Percentiles rank a stretch among this genome's conserved stretches.
Evolutionary conservation across 1,284 basidiomycete species (phyloP).

Genomic region (Veloporphyrellus conicus): DNA sequence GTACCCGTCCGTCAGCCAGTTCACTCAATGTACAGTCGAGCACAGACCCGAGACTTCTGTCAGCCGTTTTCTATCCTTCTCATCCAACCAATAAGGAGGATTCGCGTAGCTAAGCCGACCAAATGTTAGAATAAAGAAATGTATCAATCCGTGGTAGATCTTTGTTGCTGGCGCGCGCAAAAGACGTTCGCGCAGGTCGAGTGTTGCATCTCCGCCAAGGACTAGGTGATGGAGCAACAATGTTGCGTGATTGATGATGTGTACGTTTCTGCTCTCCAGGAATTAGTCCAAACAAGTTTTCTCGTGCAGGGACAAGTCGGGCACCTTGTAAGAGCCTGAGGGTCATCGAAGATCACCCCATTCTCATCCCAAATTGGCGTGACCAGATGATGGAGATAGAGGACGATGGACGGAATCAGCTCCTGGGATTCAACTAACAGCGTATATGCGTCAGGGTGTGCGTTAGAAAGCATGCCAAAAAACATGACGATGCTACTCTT

Average conservation of each 20-base stretch:
- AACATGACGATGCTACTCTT: conserved; percentile 52
- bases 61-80: conserved; percentile 42
- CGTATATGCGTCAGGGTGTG: conserved; percentile 47
- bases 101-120: conserved; percentile 72
- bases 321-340: conserved; percentile 40
- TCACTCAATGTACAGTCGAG: conserved; percentile 2
- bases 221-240: conserved; percentile 60
- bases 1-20: conserved; percentile 16
- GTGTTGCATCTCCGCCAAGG: conserved; percentile 41
- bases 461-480: conserved; percentile 52
- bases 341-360: conserved; percentile 40
- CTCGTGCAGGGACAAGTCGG: not conserved
- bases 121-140: conserved; percentile 72
- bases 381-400: conserved; percentile 50
- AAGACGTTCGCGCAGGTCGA: conserved; percentile 54
- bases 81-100: conserved; percentile 57
- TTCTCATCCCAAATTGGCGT: conserved; percentile 65
- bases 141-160: conserved; percentile 64
- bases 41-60: conserved; percentile 52
- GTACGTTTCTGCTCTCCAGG: conserved; percentile 41
- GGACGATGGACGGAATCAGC: conserved; percentile 59
- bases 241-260: conserved; percentile 47
- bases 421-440: conserved; percentile 50
- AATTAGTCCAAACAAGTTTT: conserved; percentile 6
- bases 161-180: conserved; percentile 47